phyloP scores from a whole-genome alignment of 139 green algal species.

The Zygnema circumcarinatum region DNA sequence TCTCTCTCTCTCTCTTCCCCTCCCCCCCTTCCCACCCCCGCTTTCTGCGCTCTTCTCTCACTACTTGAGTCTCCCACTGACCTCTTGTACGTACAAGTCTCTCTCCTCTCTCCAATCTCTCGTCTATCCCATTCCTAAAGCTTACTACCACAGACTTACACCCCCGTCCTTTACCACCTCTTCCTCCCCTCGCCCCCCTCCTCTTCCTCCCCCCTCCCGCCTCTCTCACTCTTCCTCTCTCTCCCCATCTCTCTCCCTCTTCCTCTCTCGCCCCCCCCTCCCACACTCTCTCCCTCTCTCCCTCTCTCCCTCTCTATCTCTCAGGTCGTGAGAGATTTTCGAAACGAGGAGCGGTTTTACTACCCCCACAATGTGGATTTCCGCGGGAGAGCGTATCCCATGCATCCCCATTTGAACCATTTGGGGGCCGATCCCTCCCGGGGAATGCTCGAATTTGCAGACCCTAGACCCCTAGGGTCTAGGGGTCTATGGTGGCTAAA shows the following conservation, averaged over 20 bases:
- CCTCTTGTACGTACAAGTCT: background rate
- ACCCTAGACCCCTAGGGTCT: slow-evolving; percentile 73
- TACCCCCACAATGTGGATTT: slow-evolving; percentile 96
- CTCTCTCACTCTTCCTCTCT: background rate
- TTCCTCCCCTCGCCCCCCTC: too few species aligned
- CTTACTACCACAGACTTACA: too few species aligned
- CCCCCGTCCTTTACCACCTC: background rate
- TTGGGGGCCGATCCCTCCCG: slow-evolving; percentile 86
- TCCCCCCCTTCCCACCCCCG: background rate
- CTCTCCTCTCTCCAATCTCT: background rate
- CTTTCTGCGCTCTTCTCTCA: background rate
- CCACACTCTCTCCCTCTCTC: background rate
- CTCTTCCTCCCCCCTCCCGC: background rate
- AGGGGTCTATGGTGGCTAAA: slow-evolving; percentile 82
- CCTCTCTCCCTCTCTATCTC: background rate
- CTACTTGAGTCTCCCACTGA: background rate
- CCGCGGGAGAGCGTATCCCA: slow-evolving; percentile 92
- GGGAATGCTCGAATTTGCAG: slow-evolving; percentile 75
- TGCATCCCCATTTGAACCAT: slow-evolving; percentile 94
- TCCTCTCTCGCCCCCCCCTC: background rate
- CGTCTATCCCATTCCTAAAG: background rate
- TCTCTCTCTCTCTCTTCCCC: background rate
- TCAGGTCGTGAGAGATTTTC: slow-evolving; percentile 37
- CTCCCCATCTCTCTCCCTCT: background rate
- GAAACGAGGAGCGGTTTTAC: slow-evolving; percentile 74